Base-by-base conservation (phyloP, 2,329 filamentous ascomycete species). In the Fusarium mexicanum region DNA sequence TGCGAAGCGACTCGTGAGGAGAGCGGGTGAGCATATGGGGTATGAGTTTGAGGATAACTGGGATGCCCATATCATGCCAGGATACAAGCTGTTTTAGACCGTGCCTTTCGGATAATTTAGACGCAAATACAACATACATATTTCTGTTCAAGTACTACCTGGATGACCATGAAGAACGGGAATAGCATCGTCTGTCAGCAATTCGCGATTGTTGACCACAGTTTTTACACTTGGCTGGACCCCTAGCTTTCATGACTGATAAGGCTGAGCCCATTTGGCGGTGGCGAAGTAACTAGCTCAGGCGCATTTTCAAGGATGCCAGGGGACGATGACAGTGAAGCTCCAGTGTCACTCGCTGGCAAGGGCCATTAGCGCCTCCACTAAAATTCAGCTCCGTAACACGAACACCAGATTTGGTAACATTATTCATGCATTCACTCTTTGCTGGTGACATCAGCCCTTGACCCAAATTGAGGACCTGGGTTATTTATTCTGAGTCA, bases 1-100 rank as follows among this genome's bases (percentile, higher is more conserved):
- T 1, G 11, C 4, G 2, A 24, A 33, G 33, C 35, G 24, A 9
- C 11, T 53, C 2, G 40, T 41, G 13, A 38, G 35, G 12, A 43
- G 40, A 31, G 44, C 46, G 3, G 63, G 46, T 22, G 18, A 67
- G 29, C 24, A 31, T 16, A 22, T 61, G 46, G 40, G 63, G 4
- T 61, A 67, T 22, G 12, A 67, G 24, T 61, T 53, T 35, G 54
- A 61, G 29, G 47, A 61, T 22, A 48, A 61, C 24, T 68, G 54
- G 63, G 54, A 67, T 17, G 40, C 24, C 3, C 44, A 54, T 12
- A 33, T 38, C 24, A 48, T 67, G 46, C 31, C 65, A 0, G 40
- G 63, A 43, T 60, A 37, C 0, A 47, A 20, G 17, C 17, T 53
- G 26, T 61, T 48, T 4, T 67, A 54, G 33, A 53, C 16, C 5